These are phyloP conservation scores for Ganoderma lucidum DNA, from an alignment of 1,284 basidiomycete genomes.

Conservation along the genomic window DNA sequence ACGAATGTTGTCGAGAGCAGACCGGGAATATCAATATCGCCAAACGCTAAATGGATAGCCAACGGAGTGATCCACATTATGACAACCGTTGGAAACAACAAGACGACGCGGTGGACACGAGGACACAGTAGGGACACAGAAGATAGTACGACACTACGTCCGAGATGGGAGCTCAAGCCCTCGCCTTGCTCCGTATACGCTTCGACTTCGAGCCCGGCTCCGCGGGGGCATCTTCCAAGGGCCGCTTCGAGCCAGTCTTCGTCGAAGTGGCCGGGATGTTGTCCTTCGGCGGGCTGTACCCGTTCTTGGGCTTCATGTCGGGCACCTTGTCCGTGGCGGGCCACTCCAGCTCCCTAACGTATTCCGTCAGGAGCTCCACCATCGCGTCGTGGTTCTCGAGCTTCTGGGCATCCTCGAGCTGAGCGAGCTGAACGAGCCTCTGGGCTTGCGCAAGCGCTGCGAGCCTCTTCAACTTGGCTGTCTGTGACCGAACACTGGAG, in stretches of 20 bases:
- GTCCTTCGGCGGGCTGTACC: neutral
- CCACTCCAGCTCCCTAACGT: neutral
- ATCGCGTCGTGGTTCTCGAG: neutral
- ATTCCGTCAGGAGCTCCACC: neutral
- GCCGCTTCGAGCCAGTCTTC: neutral
- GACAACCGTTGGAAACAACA: no score
- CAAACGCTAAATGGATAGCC: no score
- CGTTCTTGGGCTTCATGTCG: neutral
- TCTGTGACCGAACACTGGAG: no score
- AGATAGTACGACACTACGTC: neutral
- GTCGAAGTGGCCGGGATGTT: constrained; percentile 1
- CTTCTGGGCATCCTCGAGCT: neutral
- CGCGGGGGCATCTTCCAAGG: neutral
- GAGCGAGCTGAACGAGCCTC: no score
- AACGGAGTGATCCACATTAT: no score
- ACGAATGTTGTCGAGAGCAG: no score
- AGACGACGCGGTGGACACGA: no score
- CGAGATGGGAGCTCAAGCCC: neutral
- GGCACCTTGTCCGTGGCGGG: neutral
- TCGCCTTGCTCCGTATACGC: neutral
- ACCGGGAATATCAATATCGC: no score
- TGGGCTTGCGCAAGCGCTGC: no score
- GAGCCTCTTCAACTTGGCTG: no score
- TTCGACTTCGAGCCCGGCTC: neutral
- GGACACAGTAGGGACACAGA: neutral